Base-by-base conservation (phyloP, 2,329 filamentous ascomycete species). In the Hysterium pulicare region DNA sequence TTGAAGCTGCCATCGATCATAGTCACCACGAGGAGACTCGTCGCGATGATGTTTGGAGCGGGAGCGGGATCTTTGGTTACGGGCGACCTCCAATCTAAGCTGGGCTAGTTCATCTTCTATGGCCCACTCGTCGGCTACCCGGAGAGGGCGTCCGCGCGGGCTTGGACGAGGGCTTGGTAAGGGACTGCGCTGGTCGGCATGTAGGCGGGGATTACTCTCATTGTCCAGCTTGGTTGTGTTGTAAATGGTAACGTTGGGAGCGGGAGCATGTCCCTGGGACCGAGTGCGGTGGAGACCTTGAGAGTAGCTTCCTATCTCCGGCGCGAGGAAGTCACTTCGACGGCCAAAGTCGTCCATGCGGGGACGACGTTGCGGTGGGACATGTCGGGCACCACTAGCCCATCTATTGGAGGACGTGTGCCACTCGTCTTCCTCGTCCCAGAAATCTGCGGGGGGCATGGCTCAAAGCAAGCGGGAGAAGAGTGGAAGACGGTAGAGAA, bases 161-260 rank as follows among this genome's bases (percentile, higher is more conserved):
- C 44, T 46, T 13, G 49, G 41, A 5, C 39, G 31, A 31, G 59
- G 51, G 47, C 53, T 61, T 13, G 54, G 47, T 15, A 49, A 46
- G 23, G 51, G 54, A 36, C 50, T 57, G 38, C 47, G 52, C 42
- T 64, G 59, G 16, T 67, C 57, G 33, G 58, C 58, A 45, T 55
- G 61, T 11, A 69, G 57, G 38, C 58, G 57, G 7, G 57, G 61
- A 40, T 43, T 64, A 32, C 53, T 63, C 33, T 64, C 62, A 40
- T 61, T 62, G 47, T 67, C 59, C 47, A 66, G 63, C 40, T 61
- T 60, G 41, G 67, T 65, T 41, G 67, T 68, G 54, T 73, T 73
- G 60, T 71, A 68, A 47, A 73, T 71, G 51, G 70, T 71, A 48
- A 74, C 66, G 35, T 69, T 66, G 15, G 71, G 71, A n/a, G 59